phyloP scores from a whole-genome alignment of 305 asterid species.

The Withania somnifera region DNA sequence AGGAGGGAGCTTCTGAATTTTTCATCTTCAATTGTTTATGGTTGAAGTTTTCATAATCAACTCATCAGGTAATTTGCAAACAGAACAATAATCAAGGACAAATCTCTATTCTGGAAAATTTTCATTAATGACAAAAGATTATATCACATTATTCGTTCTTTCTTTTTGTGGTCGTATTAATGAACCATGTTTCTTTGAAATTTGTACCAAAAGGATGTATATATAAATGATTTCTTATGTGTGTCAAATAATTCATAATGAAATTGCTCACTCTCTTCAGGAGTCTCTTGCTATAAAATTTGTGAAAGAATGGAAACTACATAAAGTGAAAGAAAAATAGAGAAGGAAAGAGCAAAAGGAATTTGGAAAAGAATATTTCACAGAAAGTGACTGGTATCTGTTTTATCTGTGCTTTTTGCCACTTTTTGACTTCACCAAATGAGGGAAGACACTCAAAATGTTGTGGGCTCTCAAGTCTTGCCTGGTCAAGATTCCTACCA shows the following conservation, averaged over 20 bases:
- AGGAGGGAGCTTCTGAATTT: not conserved
- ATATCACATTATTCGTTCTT: not conserved
- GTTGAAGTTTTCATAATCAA: not conserved
- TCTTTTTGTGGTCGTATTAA: not conserved
- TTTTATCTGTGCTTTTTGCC: constrained; percentile 26
- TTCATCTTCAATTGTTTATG: not conserved
- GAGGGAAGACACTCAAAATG: constrained; percentile 69
- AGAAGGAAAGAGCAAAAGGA: not conserved
- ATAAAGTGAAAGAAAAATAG: not conserved
- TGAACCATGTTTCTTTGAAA: not conserved
- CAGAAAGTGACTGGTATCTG: not conserved
- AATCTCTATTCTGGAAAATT: not conserved
- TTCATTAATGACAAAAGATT: not conserved
- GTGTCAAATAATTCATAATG: not conserved
- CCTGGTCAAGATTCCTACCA: constrained; percentile 86
- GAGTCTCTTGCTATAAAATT: not conserved
- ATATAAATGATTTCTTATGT: not conserved
- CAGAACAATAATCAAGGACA: not conserved
- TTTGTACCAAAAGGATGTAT: not conserved
- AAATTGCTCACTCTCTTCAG: constrained; percentile 1
- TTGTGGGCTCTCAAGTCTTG: constrained; percentile 87
- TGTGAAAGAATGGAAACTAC: constrained; percentile 17
- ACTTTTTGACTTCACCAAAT: constrained; percentile 44
- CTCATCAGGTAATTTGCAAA: not conserved
- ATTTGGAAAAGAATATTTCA: constrained; percentile 11